Percentiles rank a stretch among this genome's conserved stretches.
Conservation (phyloP, 2,329 filamentous ascomycete genomes). For the Verticillium nubilum region DNA sequence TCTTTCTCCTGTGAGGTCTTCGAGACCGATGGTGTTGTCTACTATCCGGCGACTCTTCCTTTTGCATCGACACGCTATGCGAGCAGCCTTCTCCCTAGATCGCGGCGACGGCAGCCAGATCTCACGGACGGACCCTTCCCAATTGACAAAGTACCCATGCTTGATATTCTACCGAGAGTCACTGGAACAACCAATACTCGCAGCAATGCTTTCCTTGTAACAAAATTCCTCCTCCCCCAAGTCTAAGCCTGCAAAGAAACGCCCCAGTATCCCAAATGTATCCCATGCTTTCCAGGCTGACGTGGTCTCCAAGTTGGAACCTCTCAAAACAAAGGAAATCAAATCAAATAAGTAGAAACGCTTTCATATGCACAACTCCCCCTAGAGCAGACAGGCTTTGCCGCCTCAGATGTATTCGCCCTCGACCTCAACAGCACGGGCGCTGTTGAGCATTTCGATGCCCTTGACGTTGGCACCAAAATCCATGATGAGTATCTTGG, state of each 20-base stretch:
- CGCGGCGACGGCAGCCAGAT: not conserved
- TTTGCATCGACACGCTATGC: not conserved
- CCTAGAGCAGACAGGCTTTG: not conserved
- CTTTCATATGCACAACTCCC: not conserved
- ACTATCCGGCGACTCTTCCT: not conserved
- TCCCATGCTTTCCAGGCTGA: not conserved
- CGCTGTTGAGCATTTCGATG: conserved; percentile 53
- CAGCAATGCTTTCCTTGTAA: not conserved
- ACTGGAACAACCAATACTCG: too few species aligned
- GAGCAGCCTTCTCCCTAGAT: not conserved
- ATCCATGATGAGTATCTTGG: conserved; percentile 88
- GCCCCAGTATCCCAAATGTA: not conserved
- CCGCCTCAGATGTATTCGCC: conserved; percentile 25
- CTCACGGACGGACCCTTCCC: too few species aligned
- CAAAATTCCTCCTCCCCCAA: not conserved
- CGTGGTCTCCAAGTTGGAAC: not conserved
- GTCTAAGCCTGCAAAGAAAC: not conserved
- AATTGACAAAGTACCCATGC: too few species aligned
- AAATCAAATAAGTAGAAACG: not conserved
- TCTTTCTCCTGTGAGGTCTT: not conserved
- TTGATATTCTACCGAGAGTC: too few species aligned
- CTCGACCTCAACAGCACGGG: conserved; percentile 11
- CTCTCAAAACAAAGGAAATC: not conserved
- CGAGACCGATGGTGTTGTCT: not conserved
- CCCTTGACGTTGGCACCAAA: conserved; percentile 64